These are phyloP conservation scores for Colletotrichum siamense DNA, from an alignment of 2,329 filamentous ascomycete species.

Conservation along the genomic window DNA sequence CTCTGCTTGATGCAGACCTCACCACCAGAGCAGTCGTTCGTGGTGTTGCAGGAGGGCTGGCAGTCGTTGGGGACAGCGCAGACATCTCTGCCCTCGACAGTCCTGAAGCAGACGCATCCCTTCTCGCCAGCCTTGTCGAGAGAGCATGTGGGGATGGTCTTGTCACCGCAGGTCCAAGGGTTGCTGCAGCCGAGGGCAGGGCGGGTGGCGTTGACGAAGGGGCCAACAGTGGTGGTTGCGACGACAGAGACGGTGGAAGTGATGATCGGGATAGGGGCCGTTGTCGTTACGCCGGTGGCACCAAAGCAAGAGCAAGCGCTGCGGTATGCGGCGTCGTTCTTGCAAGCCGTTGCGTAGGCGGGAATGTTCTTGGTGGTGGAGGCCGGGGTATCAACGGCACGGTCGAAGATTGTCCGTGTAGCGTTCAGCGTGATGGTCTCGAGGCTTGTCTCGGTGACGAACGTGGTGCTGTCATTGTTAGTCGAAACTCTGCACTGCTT, in stretches of 20 bases:
- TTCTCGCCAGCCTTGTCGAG: background rate
- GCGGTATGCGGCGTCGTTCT: conserved; percentile 22
- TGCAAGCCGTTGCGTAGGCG: conserved; percentile 30
- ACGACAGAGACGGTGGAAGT: conserved; percentile 44
- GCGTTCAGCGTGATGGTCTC: background rate
- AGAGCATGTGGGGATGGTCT: background rate
- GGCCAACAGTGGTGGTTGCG: background rate
- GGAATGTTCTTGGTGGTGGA: conserved; percentile 64
- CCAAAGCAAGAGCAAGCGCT: conserved; percentile 34
- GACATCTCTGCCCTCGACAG: conserved; percentile 3
- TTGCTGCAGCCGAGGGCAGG: background rate
- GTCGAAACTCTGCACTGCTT: background rate
- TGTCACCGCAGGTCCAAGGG: conserved; percentile 7
- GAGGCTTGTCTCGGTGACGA: conserved; percentile 4
- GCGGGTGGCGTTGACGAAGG: conserved; percentile 11
- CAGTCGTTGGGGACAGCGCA: conserved; percentile 14
- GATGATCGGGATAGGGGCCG: conserved; percentile 40
- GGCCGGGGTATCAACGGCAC: conserved; percentile 41
- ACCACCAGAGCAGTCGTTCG: background rate
- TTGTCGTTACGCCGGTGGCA: conserved; percentile 30
- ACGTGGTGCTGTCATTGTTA: conserved; percentile 3
- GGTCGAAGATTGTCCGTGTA: conserved; percentile 11
- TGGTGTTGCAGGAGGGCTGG: background rate
- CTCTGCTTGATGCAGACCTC: conserved; percentile 19
- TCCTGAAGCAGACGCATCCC: conserved; percentile 15